A percentile compares a stretch with the other conserved stretches of the same genome.
These are phyloP conservation scores for Metschnikowia orientalis DNA, from an alignment of 805 yeast species.

Conservation along the genomic window DNA sequence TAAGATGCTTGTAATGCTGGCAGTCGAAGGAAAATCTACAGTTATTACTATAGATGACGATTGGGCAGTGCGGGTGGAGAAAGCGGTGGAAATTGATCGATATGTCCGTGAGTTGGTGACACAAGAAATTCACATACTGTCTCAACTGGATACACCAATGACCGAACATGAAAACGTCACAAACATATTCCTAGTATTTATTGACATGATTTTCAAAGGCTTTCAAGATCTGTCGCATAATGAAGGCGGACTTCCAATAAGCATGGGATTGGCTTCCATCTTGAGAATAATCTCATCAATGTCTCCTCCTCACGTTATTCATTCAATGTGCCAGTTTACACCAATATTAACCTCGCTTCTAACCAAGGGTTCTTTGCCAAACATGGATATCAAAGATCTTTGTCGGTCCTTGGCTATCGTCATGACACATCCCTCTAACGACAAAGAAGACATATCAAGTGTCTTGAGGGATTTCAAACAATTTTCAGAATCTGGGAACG, in stretches of 20 bases:
- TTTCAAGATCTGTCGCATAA: slow-evolving; percentile 22
- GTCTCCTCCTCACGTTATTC: slow-evolving; percentile 26
- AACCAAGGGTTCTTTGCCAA: slow-evolving; percentile 20
- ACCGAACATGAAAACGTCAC: slow-evolving; percentile 14
- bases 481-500: slow-evolving; percentile 1
- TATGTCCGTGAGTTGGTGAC: slow-evolving; percentile 35
- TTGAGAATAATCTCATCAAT: slow-evolving; percentile 32
- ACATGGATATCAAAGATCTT: slow-evolving; percentile 26
- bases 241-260: slow-evolving; percentile 14
- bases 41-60: slow-evolving; percentile 65
- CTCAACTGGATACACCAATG: slow-evolving; percentile 17
- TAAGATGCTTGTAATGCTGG: slow-evolving; percentile 61
- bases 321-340: slow-evolving; percentile 15
- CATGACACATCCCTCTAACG: slow-evolving; percentile 36
- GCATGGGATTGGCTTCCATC: slow-evolving; percentile 32
- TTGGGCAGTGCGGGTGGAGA: slow-evolving; percentile 67
- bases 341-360: slow-evolving; percentile 24
- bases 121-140: slow-evolving; percentile 18
- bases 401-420: slow-evolving; percentile 48
- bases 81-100: slow-evolving; percentile 60
- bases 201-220: slow-evolving; percentile 36
- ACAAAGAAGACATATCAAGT: slow-evolving; percentile 6
- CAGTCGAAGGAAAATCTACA: slow-evolving; percentile 48
- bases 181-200: slow-evolving; percentile 19
- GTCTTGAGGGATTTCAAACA: not conserved